Evolutionary conservation across 805 yeast genomes (phyloP), one percentile per base, ranked within the genome.

Genomic region (Spathaspora hagerdaliae): DNA sequence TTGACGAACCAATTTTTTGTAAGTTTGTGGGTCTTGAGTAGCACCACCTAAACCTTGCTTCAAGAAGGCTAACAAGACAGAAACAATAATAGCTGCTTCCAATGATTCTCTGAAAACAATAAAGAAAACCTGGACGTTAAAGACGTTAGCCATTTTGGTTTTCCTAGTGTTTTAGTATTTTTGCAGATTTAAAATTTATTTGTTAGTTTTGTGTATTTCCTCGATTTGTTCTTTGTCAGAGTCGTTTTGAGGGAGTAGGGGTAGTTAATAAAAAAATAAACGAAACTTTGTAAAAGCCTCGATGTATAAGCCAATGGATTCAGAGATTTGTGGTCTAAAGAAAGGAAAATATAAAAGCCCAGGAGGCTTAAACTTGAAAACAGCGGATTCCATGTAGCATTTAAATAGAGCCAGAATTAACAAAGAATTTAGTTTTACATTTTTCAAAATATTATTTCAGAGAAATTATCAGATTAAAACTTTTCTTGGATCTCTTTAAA

Each of bases 91-190:
- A 43, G 89, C 82, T 14, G 97, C 97, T 69, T 90, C 97, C 51
- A 90, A 71, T 44, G 92, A 73, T 71, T 90, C 97, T 75, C 97
- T 85, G 65, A 90, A 83, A 48, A 88, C 91, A 54, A 89, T 84
- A 69, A 89, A 87, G 75, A 88, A 88, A 50, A 88, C 83, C 55
- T 79, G 81, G 37, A 78, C 81, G 57, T 81, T 78, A 63, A 84
- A 83, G 27, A 82, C 83, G 63, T 73, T 56, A 29, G 64, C 78
- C 80, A 75, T 74, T 29, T 27, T 50, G 3, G 32, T 11, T 9
- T 9, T 29, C 12, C 12, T 9, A 29, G 9, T 29, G 2, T 29
- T 29, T 29, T 29, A 9, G 32, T 29, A 29, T 3, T 29, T 9
- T 29, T 29, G 32, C 32, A 29, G 32, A 9, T 29, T 29, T 29